Percentiles rank a stretch among this genome's conserved stretches.
Conservation (phyloP, 495 filamentous ascomycete species). For the Lasiosphaeriaceae sp. region DNA sequence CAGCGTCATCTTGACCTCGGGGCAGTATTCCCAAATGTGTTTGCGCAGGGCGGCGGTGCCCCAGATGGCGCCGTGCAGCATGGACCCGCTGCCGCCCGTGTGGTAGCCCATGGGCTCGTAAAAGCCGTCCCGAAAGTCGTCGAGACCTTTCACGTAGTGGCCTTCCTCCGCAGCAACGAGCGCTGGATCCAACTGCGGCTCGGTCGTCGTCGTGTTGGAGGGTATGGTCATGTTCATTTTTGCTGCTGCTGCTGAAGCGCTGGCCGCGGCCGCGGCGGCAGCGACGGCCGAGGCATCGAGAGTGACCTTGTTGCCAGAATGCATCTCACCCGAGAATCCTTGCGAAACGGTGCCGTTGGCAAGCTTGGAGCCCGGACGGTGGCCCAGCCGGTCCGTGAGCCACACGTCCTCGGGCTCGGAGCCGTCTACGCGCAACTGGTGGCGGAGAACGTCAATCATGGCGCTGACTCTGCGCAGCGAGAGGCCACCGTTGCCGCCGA, state of each 20-base stretch:
- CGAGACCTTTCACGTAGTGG: constrained; percentile 32
- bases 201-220: background rate
- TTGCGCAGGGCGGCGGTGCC: constrained; percentile 35
- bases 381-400: constrained; percentile 42
- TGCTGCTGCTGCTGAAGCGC: background rate
- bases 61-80: constrained; percentile 39
- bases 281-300: background rate
- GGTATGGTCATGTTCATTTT: background rate
- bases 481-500: constrained; percentile 49
- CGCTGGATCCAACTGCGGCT: background rate
- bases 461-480: constrained; percentile 43
- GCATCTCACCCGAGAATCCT: constrained; percentile 44
- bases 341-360: constrained; percentile 42
- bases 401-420: constrained; percentile 48
- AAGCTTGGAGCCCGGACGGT: constrained; percentile 36
- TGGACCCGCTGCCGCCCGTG: constrained; percentile 39
- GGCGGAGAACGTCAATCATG: constrained; percentile 42
- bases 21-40: constrained; percentile 49
- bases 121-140: constrained; percentile 42
- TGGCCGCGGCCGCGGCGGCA: background rate
- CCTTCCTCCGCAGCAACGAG: constrained; percentile 23
- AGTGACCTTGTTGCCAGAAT: constrained; percentile 22
- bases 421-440: constrained; percentile 33
- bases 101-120: constrained; percentile 54
- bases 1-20: constrained; percentile 51